phyloP scores from a whole-genome alignment of 225 moss, liverwort and hornwort genomes.

The Sphagnum contortum region DNA sequence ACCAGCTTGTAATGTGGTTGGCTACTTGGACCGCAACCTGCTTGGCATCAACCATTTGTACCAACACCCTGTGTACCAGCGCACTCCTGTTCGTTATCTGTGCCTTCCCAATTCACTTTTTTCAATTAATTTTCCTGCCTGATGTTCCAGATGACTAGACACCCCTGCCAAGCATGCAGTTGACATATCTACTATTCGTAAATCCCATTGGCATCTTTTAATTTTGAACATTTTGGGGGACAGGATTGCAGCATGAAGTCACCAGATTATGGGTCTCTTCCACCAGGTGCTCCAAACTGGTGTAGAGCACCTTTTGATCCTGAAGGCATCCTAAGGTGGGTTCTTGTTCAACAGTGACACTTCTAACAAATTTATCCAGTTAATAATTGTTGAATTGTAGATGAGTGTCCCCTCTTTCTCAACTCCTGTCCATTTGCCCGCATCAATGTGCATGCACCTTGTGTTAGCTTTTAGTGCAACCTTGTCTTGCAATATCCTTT shows the following conservation, averaged over 20 bases:
- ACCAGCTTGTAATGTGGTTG: conserved; percentile 56
- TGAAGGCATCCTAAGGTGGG: conserved; percentile 60
- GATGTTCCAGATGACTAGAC: background rate
- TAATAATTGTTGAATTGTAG: too few relatives aligned
- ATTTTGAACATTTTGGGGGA: background rate
- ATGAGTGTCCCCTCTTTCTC: too few relatives aligned
- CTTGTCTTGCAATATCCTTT: too few relatives aligned
- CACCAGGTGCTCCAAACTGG: conserved; percentile 45
- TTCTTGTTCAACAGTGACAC: background rate
- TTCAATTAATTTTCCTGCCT: background rate
- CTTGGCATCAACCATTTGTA: conserved; percentile 48
- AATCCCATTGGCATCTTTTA: too few relatives aligned
- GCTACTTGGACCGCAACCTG: conserved; percentile 39
- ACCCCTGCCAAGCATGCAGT: too few relatives aligned
- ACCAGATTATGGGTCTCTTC: conserved; percentile 45
- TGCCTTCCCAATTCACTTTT: background rate
- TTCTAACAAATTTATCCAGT: too few relatives aligned
- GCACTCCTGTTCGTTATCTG: conserved; percentile 29
- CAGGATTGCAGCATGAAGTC: conserved; percentile 51
- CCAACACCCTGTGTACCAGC: conserved; percentile 32
- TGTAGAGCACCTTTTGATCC: conserved; percentile 68
- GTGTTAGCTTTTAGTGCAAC: too few relatives aligned
- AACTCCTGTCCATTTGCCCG: too few relatives aligned
- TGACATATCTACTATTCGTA: too few relatives aligned
- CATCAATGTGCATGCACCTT: too few relatives aligned